phyloP scores from a whole-genome alignment of 2,329 filamentous ascomycete species.

The Gnomoniopsis sp. region DNA sequence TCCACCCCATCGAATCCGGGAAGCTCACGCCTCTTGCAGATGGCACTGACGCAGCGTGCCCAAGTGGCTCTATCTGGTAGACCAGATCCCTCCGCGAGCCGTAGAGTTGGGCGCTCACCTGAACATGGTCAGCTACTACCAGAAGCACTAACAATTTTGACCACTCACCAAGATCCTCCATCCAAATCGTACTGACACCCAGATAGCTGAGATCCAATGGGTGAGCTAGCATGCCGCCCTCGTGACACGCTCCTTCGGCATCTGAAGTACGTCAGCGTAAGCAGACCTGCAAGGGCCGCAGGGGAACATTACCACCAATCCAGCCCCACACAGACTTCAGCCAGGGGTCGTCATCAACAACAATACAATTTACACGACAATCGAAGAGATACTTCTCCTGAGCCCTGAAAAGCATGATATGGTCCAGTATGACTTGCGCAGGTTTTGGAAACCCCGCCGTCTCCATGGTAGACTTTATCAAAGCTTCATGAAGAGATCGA shows the following conservation, averaged over 20 bases:
- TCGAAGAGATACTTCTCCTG: conserved; percentile 63
- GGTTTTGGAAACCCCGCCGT: conserved; percentile 45
- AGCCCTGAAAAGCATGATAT: conserved; percentile 57
- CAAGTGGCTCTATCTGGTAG: conserved; percentile 50
- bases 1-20: conserved; percentile 59
- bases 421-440: conserved; percentile 51
- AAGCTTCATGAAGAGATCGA: conserved; percentile 54
- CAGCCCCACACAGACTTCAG: conserved; percentile 78
- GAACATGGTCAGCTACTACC: background rate
- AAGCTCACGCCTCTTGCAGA: conserved; percentile 61
- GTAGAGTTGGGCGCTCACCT: conserved; percentile 14
- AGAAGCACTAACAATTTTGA: conserved; percentile 13
- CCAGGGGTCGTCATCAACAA: conserved; percentile 71
- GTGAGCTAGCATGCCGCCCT: conserved; percentile 67
- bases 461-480: conserved; percentile 43
- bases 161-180: conserved; percentile 58
- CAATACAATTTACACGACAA: conserved; percentile 59
- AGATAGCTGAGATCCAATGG: conserved; percentile 72
- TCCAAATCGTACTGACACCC: conserved; percentile 71
- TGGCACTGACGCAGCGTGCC: conserved; percentile 59
- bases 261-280: conserved; percentile 35
- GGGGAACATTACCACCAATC: conserved; percentile 54
- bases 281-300: background rate
- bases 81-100: conserved; percentile 43
- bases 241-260: conserved; percentile 60